A percentile compares a stretch with the other conserved stretches of the same genome.
Evolutionary conservation across 2,329 filamentous ascomycete genomes (phyloP).

Genomic region (Aschersonia sp.): DNA sequence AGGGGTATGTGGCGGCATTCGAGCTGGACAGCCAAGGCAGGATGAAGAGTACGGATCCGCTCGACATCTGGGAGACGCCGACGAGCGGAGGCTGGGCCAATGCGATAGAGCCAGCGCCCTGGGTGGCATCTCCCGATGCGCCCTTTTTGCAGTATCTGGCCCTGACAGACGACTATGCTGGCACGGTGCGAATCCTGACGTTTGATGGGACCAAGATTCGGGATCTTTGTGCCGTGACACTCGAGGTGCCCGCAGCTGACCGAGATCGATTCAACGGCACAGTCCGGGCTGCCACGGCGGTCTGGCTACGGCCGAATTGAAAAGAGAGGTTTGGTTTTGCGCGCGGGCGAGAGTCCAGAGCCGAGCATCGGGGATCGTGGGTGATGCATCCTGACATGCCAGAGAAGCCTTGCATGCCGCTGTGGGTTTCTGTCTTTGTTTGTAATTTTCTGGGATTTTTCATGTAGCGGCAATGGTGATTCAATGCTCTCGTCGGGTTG

Average conservation of each 20-base stretch:
- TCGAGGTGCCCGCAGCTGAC: neutral
- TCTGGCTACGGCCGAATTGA: neutral
- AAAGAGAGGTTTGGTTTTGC: too few relatives aligned
- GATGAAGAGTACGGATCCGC: constrained; percentile 3
- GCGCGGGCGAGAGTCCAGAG: too few relatives aligned
- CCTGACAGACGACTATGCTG: constrained; percentile 7
- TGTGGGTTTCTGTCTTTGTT: too few relatives aligned
- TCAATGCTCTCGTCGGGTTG: too few relatives aligned
- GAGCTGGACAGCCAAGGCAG: constrained; percentile 4
- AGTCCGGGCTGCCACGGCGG: neutral
- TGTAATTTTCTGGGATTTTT: too few relatives aligned
- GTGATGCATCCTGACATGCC: too few relatives aligned
- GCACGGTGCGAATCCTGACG: constrained; percentile 5
- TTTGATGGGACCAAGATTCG: constrained; percentile 4
- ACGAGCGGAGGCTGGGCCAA: constrained; percentile 9
- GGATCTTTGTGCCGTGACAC: neutral
- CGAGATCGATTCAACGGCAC: neutral
- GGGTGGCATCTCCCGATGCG: neutral
- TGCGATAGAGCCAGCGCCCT: constrained; percentile 8
- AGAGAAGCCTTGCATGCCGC: too few relatives aligned
- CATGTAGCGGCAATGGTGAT: too few relatives aligned
- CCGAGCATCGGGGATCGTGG: too few relatives aligned
- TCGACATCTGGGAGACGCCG: constrained; percentile 6
- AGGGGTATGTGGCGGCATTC: constrained; percentile 7
- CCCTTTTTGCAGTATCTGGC: constrained; percentile 4